Conservation (phyloP, 192 early-diverging fungal species). For the Pilobolus umbonatus region DNA sequence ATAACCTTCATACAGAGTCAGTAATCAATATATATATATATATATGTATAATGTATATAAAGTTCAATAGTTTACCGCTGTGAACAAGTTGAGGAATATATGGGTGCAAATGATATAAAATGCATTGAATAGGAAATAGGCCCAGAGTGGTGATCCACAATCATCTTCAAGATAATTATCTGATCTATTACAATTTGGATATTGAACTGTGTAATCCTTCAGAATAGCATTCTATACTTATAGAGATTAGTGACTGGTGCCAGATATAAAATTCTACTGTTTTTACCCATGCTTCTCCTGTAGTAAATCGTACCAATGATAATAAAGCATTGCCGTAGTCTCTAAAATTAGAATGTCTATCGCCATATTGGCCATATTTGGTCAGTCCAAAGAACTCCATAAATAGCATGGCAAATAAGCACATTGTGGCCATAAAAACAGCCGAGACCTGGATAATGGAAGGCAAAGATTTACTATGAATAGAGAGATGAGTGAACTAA, state of each 20-base stretch:
- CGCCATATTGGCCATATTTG: conserved; percentile 32
- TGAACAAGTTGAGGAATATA: conserved; percentile 57
- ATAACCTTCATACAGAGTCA: conserved; percentile 19
- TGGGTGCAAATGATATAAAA: conserved; percentile 59
- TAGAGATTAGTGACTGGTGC: too few species aligned
- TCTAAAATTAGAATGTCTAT: background rate
- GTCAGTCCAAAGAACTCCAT: conserved; percentile 56
- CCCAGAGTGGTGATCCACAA: conserved; percentile 48
- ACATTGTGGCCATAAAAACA: conserved; percentile 34
- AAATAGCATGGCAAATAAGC: conserved; percentile 49
- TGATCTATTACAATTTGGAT: conserved; percentile 46
- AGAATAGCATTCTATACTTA: conserved; percentile 48
- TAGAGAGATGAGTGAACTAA: background rate
- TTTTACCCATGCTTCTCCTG: conserved; percentile 41
- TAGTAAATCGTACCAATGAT: conserved; percentile 48
- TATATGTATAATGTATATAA: background rate
- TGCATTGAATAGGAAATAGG: conserved; percentile 48
- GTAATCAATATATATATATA: background rate
- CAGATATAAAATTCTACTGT: too few species aligned
- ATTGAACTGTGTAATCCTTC: conserved; percentile 44
- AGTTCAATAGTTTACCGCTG: conserved; percentile 34
- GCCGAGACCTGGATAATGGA: conserved; percentile 30
- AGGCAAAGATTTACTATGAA: conserved; percentile 23
- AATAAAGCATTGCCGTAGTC: conserved; percentile 40
- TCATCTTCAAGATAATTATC: conserved; percentile 41